Evolutionary conservation across 2,329 filamentous ascomycete species (phyloP).

Genomic region (Aspergillus spinulosporus): DNA sequence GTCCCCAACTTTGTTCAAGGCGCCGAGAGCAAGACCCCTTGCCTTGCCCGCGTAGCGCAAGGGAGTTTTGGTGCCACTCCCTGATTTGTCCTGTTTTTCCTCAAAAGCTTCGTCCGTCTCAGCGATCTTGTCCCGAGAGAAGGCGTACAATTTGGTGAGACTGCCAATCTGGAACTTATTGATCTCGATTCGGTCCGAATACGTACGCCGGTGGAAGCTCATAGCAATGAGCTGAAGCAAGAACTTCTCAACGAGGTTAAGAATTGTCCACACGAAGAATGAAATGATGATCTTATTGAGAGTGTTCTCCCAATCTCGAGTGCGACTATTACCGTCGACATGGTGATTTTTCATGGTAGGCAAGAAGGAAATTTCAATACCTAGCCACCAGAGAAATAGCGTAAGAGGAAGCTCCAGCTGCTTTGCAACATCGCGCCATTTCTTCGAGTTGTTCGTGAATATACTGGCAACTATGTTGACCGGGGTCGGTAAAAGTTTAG

Average conservation of each 20-base stretch:
- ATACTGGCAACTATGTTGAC: slow-evolving; percentile 68
- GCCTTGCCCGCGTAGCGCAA: slow-evolving; percentile 67
- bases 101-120: slow-evolving; percentile 77
- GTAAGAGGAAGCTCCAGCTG: slow-evolving; percentile 82
- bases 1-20: slow-evolving; percentile 77
- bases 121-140: slow-evolving; percentile 63
- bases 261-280: slow-evolving; percentile 72
- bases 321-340: slow-evolving; percentile 52
- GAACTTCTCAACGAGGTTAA: slow-evolving; percentile 90
- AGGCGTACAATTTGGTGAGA: slow-evolving; percentile 64
- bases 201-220: slow-evolving; percentile 87
- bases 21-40: slow-evolving; percentile 72
- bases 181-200: slow-evolving; percentile 83
- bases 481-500: slow-evolving; percentile 63
- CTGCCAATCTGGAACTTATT: slow-evolving; percentile 86
- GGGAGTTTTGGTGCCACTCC: slow-evolving; percentile 70
- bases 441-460: slow-evolving; percentile 84
- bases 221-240: slow-evolving; percentile 93
- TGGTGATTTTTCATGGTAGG: slow-evolving; percentile 74
- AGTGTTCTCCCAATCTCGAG: slow-evolving; percentile 69
- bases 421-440: slow-evolving; percentile 86
- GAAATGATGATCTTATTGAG: slow-evolving; percentile 85
- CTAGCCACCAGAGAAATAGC: slow-evolving; percentile 89
- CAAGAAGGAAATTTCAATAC: slow-evolving; percentile 79
- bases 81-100: slow-evolving; percentile 48